phyloP scores from a whole-genome alignment of 106 monocot species.

The Dendrobium nobile region DNA sequence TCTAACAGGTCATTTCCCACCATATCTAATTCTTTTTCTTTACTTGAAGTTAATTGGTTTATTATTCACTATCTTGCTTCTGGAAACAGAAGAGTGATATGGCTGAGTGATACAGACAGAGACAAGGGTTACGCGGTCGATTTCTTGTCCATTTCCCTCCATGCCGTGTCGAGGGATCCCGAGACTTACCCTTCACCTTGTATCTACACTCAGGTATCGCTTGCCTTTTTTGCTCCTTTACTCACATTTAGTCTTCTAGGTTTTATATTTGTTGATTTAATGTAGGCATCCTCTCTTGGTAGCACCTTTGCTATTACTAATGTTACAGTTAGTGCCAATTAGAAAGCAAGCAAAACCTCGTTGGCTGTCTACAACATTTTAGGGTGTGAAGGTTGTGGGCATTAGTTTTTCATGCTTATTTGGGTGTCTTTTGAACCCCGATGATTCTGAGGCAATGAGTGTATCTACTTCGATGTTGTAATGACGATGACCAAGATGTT shows the following conservation, averaged over 20 bases:
- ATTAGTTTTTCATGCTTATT: neutral
- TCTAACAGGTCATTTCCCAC: conserved; percentile 35
- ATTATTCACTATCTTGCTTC: neutral
- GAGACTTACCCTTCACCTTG: conserved; percentile 78
- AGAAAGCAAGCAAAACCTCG: neutral
- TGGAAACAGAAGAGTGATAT: conserved; percentile 61
- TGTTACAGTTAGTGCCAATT: neutral
- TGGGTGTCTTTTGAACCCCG: neutral
- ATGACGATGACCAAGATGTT: neutral
- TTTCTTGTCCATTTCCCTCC: conserved; percentile 76
- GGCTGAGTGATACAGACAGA: conserved; percentile 68
- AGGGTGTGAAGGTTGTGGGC: neutral
- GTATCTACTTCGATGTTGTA: neutral
- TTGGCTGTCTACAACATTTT: neutral
- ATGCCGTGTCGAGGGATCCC: conserved; percentile 87
- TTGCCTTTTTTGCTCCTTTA: neutral
- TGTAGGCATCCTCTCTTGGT: neutral
- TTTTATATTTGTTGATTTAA: neutral
- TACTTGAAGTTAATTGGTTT: neutral
- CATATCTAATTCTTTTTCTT: neutral
- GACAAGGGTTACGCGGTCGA: conserved; percentile 76
- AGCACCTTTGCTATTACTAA: neutral
- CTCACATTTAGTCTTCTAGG: neutral
- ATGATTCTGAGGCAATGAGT: neutral
- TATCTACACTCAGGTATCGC: conserved; percentile 75